phyloP scores from a whole-genome alignment of 2,329 filamentous ascomycete genomes.

The Aspergillus fumigatus region DNA sequence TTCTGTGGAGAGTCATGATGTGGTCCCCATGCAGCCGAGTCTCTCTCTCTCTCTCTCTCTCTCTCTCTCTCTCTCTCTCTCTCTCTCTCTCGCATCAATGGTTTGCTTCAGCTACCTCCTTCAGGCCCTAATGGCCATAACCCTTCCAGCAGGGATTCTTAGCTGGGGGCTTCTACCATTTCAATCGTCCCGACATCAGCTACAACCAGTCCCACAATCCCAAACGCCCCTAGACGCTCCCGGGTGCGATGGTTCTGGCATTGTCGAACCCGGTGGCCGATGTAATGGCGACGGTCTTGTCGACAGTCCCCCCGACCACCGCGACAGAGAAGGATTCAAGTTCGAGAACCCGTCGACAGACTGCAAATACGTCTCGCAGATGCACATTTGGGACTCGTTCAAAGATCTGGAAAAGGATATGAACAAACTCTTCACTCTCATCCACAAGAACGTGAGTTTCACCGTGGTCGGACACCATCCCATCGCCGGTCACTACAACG shows the following conservation, averaged over 20 bases:
- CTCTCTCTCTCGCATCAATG: conserved; percentile 1
- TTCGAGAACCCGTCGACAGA: conserved; percentile 30
- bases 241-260: conserved; percentile 22
- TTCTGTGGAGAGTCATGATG: background rate
- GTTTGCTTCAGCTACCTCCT: conserved; percentile 10
- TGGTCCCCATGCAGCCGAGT: background rate
- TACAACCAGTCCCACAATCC: conserved; percentile 2
- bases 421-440: conserved; percentile 27
- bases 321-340: conserved; percentile 24
- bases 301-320: conserved; percentile 12
- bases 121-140: conserved; percentile 9
- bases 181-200: background rate
- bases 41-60: background rate
- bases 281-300: conserved; percentile 27
- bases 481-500: conserved; percentile 28
- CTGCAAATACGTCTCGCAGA: conserved; percentile 28
- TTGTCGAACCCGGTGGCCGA: conserved; percentile 22
- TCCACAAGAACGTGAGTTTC: conserved; percentile 30
- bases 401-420: conserved; percentile 30
- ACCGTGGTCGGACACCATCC: conserved; percentile 32
- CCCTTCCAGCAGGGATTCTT: conserved; percentile 6
- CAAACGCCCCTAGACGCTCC: conserved; percentile 14
- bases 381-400: conserved; percentile 31
- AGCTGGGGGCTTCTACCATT: conserved; percentile 4
- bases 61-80: too few relatives aligned